Evolutionary conservation across 768 basidiomycete genomes (phyloP).

Genomic region (Macrocybe gigantea): DNA sequence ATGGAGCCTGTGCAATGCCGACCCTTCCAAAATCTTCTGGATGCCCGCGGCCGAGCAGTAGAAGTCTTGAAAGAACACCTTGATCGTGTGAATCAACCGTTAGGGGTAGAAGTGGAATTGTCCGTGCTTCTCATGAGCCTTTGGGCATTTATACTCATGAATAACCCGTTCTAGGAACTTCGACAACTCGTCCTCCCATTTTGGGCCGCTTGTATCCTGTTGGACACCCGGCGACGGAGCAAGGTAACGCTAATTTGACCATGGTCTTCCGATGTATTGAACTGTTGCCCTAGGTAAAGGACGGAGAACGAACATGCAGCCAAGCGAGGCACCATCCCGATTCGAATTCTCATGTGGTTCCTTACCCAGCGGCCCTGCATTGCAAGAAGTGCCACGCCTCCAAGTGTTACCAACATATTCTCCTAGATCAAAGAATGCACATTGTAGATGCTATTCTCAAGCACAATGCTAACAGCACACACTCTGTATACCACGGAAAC

Average conservation of each 20-base stretch:
- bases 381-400: conserved; percentile 37
- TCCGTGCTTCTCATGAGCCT: background rate
- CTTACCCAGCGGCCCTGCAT: conserved; percentile 15
- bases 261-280: background rate
- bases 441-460: conserved; percentile 30
- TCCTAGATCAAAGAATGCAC: conserved; percentile 28
- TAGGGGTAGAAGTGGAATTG: background rate
- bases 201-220: conserved; percentile 22
- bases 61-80: conserved; percentile 6
- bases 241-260: conserved; percentile 1
- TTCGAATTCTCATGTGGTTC: conserved; percentile 14
- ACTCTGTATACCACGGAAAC: conserved; percentile 24
- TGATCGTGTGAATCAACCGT: background rate
- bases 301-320: no score
- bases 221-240: conserved; percentile 11
- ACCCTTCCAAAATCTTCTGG: conserved; percentile 39
- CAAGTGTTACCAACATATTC: conserved; percentile 33
- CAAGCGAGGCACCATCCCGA: no score
- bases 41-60: conserved; percentile 28
- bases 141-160: background rate
- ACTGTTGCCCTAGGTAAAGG: background rate
- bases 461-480: conserved; percentile 16
- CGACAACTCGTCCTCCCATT: conserved; percentile 9
- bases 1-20: conserved; percentile 63
- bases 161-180: background rate